Conservation (phyloP, 2,329 filamentous ascomycete species). For the Sarocladium strictum region DNA sequence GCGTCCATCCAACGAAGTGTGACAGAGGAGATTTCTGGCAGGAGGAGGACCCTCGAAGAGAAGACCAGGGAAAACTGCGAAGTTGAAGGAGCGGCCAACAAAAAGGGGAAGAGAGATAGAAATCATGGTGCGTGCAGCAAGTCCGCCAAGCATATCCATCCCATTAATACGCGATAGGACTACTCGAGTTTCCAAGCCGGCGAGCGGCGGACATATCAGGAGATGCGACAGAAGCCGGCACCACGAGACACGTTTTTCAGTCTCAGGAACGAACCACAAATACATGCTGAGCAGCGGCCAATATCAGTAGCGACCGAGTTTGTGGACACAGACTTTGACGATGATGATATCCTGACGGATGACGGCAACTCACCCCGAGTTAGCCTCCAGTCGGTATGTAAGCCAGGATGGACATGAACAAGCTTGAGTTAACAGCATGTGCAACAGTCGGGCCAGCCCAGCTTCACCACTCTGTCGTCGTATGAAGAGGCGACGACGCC, state of each 20-base stretch:
- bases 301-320: conserved; percentile 70
- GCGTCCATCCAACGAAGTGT: neutral
- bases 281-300: conserved; percentile 40
- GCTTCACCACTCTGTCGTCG: conserved; percentile 81
- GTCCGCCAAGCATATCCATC: neutral
- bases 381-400: conserved; percentile 67
- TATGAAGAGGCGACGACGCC: conserved; percentile 81
- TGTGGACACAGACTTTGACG: conserved; percentile 69
- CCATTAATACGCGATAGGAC: conserved; percentile 22
- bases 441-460: conserved; percentile 60
- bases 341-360: conserved; percentile 54
- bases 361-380: conserved; percentile 62
- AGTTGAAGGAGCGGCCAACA: neutral
- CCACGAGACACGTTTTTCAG: conserved; percentile 57
- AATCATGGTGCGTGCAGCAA: conserved; percentile 27
- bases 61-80: neutral
- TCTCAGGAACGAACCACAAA: conserved; percentile 41
- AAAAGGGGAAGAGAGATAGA: conserved; percentile 7
- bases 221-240: conserved; percentile 47
- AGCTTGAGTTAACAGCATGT: neutral
- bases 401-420: neutral
- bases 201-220: conserved; percentile 34
- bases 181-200: conserved; percentile 28
- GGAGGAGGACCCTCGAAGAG: neutral
- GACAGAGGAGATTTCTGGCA: neutral